Base-by-base conservation (phyloP, 192 early-diverging fungal genomes). In the Coemansia sp. region DNA sequence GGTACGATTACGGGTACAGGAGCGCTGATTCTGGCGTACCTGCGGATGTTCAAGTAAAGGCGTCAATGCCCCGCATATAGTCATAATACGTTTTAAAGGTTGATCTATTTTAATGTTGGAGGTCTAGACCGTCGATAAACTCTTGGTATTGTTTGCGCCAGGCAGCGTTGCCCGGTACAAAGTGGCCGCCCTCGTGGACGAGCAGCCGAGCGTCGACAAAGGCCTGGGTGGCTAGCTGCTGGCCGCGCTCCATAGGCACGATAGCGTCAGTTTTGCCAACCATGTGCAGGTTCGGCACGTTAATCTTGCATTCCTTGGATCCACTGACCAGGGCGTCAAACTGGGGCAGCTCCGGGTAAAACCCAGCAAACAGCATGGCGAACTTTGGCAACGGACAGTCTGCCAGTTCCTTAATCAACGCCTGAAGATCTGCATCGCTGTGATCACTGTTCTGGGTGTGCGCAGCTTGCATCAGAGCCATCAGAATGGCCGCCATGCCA, bases 1-100 rank as follows among this genome's bases (percentile, higher is more conserved):
- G 91, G 86, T 83, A 92, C 91, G 11, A 89, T 92, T 51, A 90
- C 89, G n/a, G 89, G 88, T 84, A 88, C 88, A 14, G 91, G 89
- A n/a, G 88, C 89, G 26, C 77, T 92, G 62, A 84, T 92, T 29
- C 78, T 92, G 64, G 78, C 78, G 11, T 81, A 81, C 37, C 64
- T 81, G 41, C 62, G 78, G 22, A 81, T 81, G 78, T 75, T 81
- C 69, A 81, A 75, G 59, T 81, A 19, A 88, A 87, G 58, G 86
- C 91, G n/a, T 64, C 85, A 4, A 84, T 90, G 50, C 76, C 86
- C 10, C 90, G 32, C 32, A 35, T 1, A 35, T 35, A 35, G 7
- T 29, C 27, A 35, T 35, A 35, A 35, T 35, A 35, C 32, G 32
- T 9, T 35, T 32, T 35, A 35, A 35, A 35, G 32, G 32, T 35